Evolutionary conservation across 208 protist genomes (phyloP), one percentile per base, ranked within the genome.

Genomic region (Zelonia costaricensis): DNA sequence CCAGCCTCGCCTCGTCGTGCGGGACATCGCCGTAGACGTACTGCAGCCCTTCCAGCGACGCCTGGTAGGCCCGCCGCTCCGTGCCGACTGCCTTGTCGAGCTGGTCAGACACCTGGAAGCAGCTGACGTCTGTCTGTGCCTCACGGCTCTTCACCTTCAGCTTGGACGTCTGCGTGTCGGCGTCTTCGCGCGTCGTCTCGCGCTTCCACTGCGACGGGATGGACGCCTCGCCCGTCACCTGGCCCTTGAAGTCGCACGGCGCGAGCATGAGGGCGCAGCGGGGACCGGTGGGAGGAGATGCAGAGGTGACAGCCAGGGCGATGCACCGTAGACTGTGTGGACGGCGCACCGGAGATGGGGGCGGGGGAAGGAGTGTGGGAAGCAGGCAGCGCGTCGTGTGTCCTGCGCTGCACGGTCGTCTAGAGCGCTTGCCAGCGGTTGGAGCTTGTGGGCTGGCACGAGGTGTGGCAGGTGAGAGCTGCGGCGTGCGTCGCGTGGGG

Each of bases 1-100:
- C 78, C 0, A 94, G 68, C 42, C 76, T 77, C 7, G 64, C 80
- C 30, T 86, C 75, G 27, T 92, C 71, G 61, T 84, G 85, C 12
- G 65, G 49, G 2, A 81, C 64, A 10, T 48, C 75, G 8, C 42
- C 70, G 57, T 97, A 94, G 10, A 93, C 83, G 65, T 93, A 94
- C 69, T 95, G 86, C 15, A 92, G 61, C 2, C 88, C 88, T 20
- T 90, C 78, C 4, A 93, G 62, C 0, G 73, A 74, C 13, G 88
- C 84, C 44, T 91, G 75, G 13, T 60, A 72, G 1, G 60, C 18
- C 45, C 62, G 69, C 43, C 71, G 62, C 30, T 83, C 75, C 1
- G 80, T 88, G n/a, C 83, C 81, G 4, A 84, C 82, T 15, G 74
- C 60, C 60, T 93, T 86, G 58, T 97, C 92, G 0, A 79, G 69